Evolutionary conservation across 2,329 filamentous ascomycete genomes (phyloP).

Genomic region (Albophoma yamanashiensis): DNA sequence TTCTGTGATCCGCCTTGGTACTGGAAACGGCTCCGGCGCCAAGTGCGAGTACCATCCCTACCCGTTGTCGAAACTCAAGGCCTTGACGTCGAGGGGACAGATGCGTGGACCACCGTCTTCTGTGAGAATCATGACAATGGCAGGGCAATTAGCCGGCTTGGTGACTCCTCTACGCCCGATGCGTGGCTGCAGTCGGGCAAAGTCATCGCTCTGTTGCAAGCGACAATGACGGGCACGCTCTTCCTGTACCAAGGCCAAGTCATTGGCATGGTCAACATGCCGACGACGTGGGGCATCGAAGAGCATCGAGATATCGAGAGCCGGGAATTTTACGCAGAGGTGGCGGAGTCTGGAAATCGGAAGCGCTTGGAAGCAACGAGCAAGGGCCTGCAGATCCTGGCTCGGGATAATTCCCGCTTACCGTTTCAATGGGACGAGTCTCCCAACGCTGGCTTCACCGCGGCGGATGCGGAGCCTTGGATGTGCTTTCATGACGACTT

Average conservation of each 20-base stretch:
- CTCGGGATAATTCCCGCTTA: constrained; percentile 51
- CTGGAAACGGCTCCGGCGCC: constrained; percentile 31
- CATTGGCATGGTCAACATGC: constrained; percentile 49
- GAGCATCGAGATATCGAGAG: constrained; percentile 46
- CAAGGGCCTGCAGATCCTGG: constrained; percentile 43
- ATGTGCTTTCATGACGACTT: constrained; percentile 56
- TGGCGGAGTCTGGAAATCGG: constrained; percentile 21
- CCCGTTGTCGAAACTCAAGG: constrained; percentile 31
- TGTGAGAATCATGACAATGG: constrained; percentile 56
- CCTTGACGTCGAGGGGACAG: constrained; percentile 29
- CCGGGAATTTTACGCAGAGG: constrained; percentile 38
- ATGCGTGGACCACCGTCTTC: constrained; percentile 49
- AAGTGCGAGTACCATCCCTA: constrained; percentile 41
- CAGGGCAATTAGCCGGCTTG: constrained; percentile 41
- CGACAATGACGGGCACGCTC: constrained; percentile 39
- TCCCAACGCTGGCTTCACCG: constrained; percentile 51
- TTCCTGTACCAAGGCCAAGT: constrained; percentile 53
- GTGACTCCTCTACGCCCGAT: constrained; percentile 30
- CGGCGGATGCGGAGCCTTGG: constrained; percentile 40
- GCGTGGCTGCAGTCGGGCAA: constrained; percentile 36
- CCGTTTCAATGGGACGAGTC: constrained; percentile 56
- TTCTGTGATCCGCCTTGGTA: constrained; percentile 43
- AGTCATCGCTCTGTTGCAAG: constrained; percentile 39
- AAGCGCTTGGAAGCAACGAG: constrained; percentile 33
- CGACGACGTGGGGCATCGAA: constrained; percentile 35